Evolutionary conservation across 768 basidiomycete species (phyloP), one percentile per base, ranked within the genome.

Genomic region (Panaeolus papilionaceus): DNA sequence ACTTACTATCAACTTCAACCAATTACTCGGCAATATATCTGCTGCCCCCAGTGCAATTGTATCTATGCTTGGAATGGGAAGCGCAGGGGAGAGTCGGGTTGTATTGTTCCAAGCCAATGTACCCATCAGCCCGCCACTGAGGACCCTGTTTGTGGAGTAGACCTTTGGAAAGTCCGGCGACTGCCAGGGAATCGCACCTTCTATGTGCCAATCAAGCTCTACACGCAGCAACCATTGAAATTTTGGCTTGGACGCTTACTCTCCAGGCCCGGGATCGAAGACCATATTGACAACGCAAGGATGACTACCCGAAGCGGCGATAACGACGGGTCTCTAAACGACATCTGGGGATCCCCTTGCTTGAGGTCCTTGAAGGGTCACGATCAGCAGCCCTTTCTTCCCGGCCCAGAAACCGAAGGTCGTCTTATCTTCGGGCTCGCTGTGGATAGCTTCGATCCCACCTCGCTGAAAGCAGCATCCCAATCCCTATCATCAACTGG

Each of bases 401-500:
- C 75, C 16, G 67, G 58, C 0, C 64, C 70, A 3, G 38, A 11
- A 1, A 67, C 64, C 16, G 74, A 75, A 61, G 70, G 70, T 3
- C 69, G 74, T 2, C 66, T 74, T 7, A 67, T 77, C 0, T 76
- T 77, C 38, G 68, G 74, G 64, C 64, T 76, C 7, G 64, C 74
- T 6, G 66, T 73, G 4, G 76, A 78, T 61, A 67, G 76, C 33
- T 78, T 78, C 71, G 74, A 76, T 44, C 75, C 77, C 1, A 75
- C 73, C 28, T 45, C 69, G 47, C 75, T 68, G 33, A 75, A 77
- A 62, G 72, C 69, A 3, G 74, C 77, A 0, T 74, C 74, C 20
- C 73, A 75, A 49, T 62, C 49, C 16, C 72, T 69, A 4, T 71
- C 73, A 0, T 73, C 72, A 0, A 75, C 72, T 0, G 75, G 74